A percentile compares a stretch with the other conserved stretches of the same genome.
Evolutionary conservation across 768 basidiomycete species (phyloP).

Genomic region (Hericium alpestre): DNA sequence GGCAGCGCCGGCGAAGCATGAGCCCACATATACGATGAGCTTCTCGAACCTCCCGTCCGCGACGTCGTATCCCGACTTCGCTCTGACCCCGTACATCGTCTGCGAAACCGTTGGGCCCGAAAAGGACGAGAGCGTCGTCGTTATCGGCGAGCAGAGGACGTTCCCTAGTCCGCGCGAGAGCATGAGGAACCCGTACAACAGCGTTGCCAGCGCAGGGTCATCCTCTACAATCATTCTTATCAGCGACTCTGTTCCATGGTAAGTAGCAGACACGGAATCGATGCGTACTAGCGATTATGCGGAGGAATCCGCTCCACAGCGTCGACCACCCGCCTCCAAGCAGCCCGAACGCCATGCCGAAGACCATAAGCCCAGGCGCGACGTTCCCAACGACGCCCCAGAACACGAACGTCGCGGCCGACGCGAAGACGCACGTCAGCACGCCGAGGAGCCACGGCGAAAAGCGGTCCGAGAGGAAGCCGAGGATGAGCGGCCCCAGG

Average conservation of each 20-base stretch:
- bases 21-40: conserved; percentile 21
- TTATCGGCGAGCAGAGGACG: conserved; percentile 20
- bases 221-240: conserved; percentile 14
- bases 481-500: conserved; percentile 11
- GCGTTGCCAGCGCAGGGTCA: conserved; percentile 14
- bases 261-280: not conserved
- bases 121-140: conserved; percentile 11
- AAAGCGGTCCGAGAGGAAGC: conserved; percentile 14
- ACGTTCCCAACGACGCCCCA: conserved; percentile 21
- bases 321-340: conserved; percentile 24
- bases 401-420: conserved; percentile 20
- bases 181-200: conserved; percentile 16
- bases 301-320: conserved; percentile 21
- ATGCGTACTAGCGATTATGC: conserved; percentile 15
- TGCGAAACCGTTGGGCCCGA: not conserved
- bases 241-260: not conserved
- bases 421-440: conserved; percentile 14
- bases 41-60: conserved; percentile 17
- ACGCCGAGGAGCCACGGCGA: conserved; percentile 15
- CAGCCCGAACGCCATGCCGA: conserved; percentile 21
- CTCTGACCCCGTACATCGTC: not conserved
- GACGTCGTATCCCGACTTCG: conserved; percentile 9
- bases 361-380: conserved; percentile 9
- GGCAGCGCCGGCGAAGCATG: conserved; percentile 22
- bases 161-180: conserved; percentile 18